Evolutionary conservation across 129 eudicot genomes (phyloP).

Genomic region (Artemisia annua): DNA sequence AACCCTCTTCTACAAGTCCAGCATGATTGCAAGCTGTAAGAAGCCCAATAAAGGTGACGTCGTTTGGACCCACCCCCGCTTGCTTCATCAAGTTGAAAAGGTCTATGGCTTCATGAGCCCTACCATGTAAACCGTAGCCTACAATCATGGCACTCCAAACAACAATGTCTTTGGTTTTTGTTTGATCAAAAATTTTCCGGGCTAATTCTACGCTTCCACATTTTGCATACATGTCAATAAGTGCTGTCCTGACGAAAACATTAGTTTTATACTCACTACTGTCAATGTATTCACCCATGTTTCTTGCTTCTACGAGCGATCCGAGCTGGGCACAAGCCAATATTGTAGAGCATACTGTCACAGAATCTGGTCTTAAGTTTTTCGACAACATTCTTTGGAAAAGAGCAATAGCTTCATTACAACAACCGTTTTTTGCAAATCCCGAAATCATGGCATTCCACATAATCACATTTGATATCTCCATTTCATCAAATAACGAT

Average conservation of each 20-base stretch:
- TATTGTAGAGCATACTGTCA: constrained; percentile 55
- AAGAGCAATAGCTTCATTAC: constrained; percentile 58
- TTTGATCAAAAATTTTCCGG: constrained; percentile 49
- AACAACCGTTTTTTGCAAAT: constrained; percentile 58
- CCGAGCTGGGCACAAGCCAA: constrained; percentile 74
- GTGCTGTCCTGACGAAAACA: constrained; percentile 58
- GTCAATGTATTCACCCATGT: constrained; percentile 49
- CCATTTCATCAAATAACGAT: constrained; percentile 60
- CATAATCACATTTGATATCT: constrained; percentile 51
- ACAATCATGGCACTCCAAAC: constrained; percentile 89
- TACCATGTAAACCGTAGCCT: constrained; percentile 76
- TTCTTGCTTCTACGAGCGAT: constrained; percentile 64
- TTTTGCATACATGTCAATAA: constrained; percentile 85
- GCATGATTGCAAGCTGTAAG: constrained; percentile 82
- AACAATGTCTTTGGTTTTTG: constrained; percentile 56
- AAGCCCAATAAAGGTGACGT: constrained; percentile 74
- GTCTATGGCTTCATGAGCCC: constrained; percentile 57
- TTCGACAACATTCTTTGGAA: constrained; percentile 50
- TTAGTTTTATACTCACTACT: constrained; percentile 36
- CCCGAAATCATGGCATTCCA: constrained; percentile 93
- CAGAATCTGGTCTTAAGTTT: constrained; percentile 57
- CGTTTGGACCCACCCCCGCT: constrained; percentile 56
- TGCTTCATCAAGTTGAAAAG: constrained; percentile 61
- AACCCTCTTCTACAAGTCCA: constrained; percentile 73
- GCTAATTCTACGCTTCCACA: constrained; percentile 80